A percentile compares a stretch with the other conserved stretches of the same genome.
Conservation (phyloP, 805 yeast genomes). For the Teunomyces aglyptinius region DNA sequence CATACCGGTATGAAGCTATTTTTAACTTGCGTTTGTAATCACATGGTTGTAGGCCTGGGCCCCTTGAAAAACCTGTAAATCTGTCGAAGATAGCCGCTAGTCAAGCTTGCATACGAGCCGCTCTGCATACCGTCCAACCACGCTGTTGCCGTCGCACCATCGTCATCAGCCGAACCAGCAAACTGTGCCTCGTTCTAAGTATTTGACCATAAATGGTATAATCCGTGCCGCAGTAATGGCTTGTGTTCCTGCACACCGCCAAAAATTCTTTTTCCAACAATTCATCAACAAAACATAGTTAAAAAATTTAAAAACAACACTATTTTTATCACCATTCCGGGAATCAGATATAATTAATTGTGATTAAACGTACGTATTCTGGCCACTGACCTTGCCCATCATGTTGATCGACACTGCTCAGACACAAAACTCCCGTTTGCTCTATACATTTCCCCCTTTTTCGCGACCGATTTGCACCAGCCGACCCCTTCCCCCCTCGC, state of each 20-base stretch:
- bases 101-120: background rate
- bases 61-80: background rate
- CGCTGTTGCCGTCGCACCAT: background rate
- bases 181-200: background rate
- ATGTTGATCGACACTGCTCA: background rate
- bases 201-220: background rate
- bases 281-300: conserved; percentile 2
- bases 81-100: too few relatives aligned
- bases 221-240: background rate
- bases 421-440: too few relatives aligned
- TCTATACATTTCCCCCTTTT: background rate
- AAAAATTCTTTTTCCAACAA: conserved; percentile 3
- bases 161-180: background rate
- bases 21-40: background rate
- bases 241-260: background rate
- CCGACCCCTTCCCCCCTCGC: background rate
- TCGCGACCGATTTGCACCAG: background rate
- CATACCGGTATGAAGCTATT: background rate
- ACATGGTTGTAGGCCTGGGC: background rate
- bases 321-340: conserved; percentile 2
- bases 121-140: background rate
- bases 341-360: conserved; percentile 1
- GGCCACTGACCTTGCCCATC: background rate
- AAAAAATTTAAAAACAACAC: conserved; percentile 1
- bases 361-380: conserved; percentile 1